Percentiles rank a stretch among this genome's conserved stretches.
phyloP scores from a whole-genome alignment of 1,284 basidiomycete genomes.

The Mycena citricolor region DNA sequence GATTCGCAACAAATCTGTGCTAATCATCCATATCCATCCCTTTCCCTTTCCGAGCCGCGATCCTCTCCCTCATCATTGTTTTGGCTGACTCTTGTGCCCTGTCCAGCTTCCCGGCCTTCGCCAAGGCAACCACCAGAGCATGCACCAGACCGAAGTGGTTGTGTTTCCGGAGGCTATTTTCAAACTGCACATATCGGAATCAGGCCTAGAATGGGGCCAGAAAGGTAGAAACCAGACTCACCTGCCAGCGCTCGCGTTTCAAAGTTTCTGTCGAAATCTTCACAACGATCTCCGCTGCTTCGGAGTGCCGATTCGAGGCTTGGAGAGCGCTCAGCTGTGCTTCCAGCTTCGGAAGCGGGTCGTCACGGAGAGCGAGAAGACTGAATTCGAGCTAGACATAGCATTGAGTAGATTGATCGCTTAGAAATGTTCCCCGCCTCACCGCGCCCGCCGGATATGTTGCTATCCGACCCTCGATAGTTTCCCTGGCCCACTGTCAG shows the following conservation, averaged over 20 bases:
- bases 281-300: slow-evolving; percentile 54
- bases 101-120: slow-evolving; percentile 59
- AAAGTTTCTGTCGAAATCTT: slow-evolving; percentile 73
- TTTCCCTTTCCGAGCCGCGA: slow-evolving; percentile 48
- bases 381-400: slow-evolving; percentile 94
- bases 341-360: slow-evolving; percentile 70
- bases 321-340: slow-evolving; percentile 51
- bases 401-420: too few species aligned
- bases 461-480: slow-evolving; percentile 81
- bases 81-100: slow-evolving; percentile 47
- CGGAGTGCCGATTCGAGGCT: slow-evolving; percentile 43
- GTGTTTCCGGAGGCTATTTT: slow-evolving; percentile 78
- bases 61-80: slow-evolving; percentile 51
- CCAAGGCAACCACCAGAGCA: slow-evolving; percentile 65
- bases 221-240: slow-evolving; percentile 43
- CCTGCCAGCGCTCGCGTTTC: slow-evolving; percentile 80
- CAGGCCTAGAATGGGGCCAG: slow-evolving; percentile 4
- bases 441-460: slow-evolving; percentile 86
- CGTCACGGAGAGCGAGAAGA: slow-evolving; percentile 80
- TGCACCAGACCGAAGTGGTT: slow-evolving; percentile 82
- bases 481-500: slow-evolving; percentile 52
- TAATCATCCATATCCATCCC: slow-evolving; percentile 57
- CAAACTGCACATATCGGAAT: slow-evolving; percentile 51
- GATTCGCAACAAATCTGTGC: too few species aligned
- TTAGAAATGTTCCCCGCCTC: too few species aligned